Evolutionary conservation across 169 alveolate genomes (phyloP), one percentile per base, ranked within the genome.

Genomic region (Eimeria nieschulzi): DNA sequence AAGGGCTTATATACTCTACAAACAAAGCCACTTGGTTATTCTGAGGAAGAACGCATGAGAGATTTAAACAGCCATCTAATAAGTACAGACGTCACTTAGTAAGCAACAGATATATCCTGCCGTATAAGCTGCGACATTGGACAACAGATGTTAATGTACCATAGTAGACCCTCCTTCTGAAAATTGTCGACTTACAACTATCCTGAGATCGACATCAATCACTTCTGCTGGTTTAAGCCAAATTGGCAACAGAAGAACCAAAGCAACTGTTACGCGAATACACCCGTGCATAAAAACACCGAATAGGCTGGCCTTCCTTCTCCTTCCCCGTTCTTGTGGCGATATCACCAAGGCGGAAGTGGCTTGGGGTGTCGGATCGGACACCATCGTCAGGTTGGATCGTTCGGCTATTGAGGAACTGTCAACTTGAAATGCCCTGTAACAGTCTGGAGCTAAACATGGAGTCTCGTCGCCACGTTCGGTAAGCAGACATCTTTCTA

Each of bases 181-280:
- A 46, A 51, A 53, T 46, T 25, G 54, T 66, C 7, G 51, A 80
- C 88, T 80, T 66, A 80, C 88, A 61, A 80, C 88, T 55, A 25
- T 15, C 46, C 88, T 56, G 76, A 80, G 88, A 61, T 80, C 88
- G 51, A 80, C 76, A 59, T 80, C 88, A 8, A 80, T 61, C 9
- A 33, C 56, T 51, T 61, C 88, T 26, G 59, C 6, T 53, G 88
- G 88, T 33, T 61, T 56, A 12, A 80, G 88, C 88, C 88, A 80
- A 12, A 80, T 61, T 19, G 88, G 88, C 88, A 80, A 59, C 10
- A 80, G 61, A 56, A 80, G 75, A 33, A 61, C 59, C 76, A 80
- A 51, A 17, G 88, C 56, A 25, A 59, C 59, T 17, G 9, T 19
- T 51, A 80, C 9, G 33, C 88, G 88, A 59, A 59, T 23, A 21